A percentile compares a stretch with the other conserved stretches of the same genome.
Conservation (phyloP, 2,329 filamentous ascomycete species). For the Magnaporthiopsis incrustans region DNA sequence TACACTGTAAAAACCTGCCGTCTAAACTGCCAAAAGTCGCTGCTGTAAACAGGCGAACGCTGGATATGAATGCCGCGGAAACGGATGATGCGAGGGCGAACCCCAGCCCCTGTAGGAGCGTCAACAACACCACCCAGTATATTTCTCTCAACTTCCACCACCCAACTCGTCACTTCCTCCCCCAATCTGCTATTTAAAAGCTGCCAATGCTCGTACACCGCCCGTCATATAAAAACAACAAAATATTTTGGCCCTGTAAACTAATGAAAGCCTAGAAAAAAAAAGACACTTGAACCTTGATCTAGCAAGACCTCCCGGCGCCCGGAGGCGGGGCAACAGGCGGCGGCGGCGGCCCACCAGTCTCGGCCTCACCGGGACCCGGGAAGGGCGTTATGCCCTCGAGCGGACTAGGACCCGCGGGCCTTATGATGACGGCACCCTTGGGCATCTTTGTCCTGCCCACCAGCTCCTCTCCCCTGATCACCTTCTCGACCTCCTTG, state of each 20-base stretch:
- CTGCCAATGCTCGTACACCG: neutral
- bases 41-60: neutral
- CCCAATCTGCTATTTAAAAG: neutral
- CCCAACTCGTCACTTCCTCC: no score
- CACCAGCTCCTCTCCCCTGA: conserved; percentile 74
- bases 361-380: no score
- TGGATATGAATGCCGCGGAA: neutral
- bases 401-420: neutral
- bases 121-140: neutral
- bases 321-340: neutral
- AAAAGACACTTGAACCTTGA: neutral
- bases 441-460: conserved; percentile 55
- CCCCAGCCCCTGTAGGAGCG: neutral
- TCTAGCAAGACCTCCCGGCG: neutral
- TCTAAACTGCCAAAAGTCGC: neutral
- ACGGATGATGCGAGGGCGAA: neutral
- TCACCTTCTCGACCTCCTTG: conserved; percentile 83
- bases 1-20: neutral
- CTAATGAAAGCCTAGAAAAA: neutral
- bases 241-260: neutral
- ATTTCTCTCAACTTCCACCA: neutral
- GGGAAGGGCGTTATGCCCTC: neutral
- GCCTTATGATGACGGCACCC: conserved; percentile 47
- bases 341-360: no score
- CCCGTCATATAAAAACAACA: neutral